These are phyloP conservation scores for Colletotrichum navitas DNA, from an alignment of 2,329 filamentous ascomycete genomes.

Conservation along the genomic window DNA sequence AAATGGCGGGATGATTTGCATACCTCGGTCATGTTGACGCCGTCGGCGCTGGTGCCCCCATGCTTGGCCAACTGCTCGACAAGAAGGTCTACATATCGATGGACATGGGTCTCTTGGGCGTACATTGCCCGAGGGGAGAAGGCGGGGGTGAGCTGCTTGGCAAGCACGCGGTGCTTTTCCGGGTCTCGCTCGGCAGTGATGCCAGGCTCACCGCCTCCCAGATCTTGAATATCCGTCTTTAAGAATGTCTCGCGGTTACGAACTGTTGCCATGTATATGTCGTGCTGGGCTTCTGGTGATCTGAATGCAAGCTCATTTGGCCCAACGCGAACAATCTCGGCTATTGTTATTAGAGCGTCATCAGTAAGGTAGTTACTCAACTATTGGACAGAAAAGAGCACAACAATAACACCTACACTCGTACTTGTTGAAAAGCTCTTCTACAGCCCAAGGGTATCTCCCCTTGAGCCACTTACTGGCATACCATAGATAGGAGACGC, in stretches of 20 bases:
- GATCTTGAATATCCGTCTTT: conserved; percentile 18
- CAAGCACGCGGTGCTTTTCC: background rate
- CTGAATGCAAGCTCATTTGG: conserved; percentile 16
- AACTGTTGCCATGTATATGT: background rate
- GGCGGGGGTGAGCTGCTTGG: background rate
- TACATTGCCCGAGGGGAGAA: background rate
- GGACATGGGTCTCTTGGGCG: background rate
- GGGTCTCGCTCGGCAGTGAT: background rate
- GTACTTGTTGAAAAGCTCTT: background rate
- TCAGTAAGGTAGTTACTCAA: background rate
- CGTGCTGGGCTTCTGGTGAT: conserved; percentile 1
- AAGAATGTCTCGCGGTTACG: background rate
- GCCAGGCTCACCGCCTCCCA: background rate
- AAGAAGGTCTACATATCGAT: background rate
- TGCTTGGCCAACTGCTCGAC: background rate
- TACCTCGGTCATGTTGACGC: background rate
- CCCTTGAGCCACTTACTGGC: background rate
- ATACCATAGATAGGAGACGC: background rate
- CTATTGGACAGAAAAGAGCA: background rate
- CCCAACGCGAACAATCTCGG: conserved; percentile 2
- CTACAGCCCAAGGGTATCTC: background rate
- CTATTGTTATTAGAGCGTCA: background rate
- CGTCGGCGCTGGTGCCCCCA: no score
- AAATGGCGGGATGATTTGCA: no score
- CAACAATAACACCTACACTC: background rate